A percentile compares a stretch with the other conserved stretches of the same genome.
These are phyloP conservation scores for Syzygium oleosum DNA, from an alignment of 345 rosid genomes.

Conservation along the genomic window DNA sequence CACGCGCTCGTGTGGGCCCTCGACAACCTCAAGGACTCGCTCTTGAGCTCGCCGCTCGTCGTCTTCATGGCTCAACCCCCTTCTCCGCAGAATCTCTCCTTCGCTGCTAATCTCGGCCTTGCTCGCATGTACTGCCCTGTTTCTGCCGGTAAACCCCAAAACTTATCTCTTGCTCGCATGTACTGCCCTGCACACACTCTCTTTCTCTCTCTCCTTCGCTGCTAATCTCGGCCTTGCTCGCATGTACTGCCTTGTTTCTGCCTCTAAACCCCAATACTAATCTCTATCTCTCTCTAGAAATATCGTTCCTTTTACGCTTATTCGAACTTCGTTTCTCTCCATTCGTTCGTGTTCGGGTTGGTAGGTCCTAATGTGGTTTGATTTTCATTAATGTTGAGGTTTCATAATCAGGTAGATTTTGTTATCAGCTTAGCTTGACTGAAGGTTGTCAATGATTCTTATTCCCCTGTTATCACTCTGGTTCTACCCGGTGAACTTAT, in stretches of 20 bases:
- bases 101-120: conserved; percentile 25
- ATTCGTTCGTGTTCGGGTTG: neutral
- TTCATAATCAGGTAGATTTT: neutral
- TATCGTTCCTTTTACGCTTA: neutral
- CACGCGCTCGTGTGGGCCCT: conserved; percentile 44
- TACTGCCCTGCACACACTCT: neutral
- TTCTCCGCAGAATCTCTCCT: conserved; percentile 5
- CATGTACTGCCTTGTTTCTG: conserved; percentile 13
- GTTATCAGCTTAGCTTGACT: neutral
- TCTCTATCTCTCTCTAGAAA: neutral
- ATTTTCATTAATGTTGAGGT: neutral
- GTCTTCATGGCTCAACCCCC: conserved; percentile 36
- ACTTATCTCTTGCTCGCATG: neutral
- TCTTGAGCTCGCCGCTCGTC: conserved; percentile 10
- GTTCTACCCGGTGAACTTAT: neutral
- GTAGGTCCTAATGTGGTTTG: neutral
- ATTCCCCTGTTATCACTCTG: neutral
- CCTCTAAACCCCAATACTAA: conserved; percentile 3
- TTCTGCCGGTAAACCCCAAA: conserved; percentile 9
- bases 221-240: conserved; percentile 31
- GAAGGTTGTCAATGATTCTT: neutral
- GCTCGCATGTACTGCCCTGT: conserved; percentile 26
- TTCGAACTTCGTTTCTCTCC: neutral
- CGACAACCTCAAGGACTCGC: conserved; percentile 28
- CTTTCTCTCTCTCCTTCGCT: neutral